Percentiles rank a stretch among this genome's conserved stretches.
These are phyloP conservation scores for Santalum album DNA, from an alignment of 164 flowering plant genomes.

Conservation along the genomic window DNA sequence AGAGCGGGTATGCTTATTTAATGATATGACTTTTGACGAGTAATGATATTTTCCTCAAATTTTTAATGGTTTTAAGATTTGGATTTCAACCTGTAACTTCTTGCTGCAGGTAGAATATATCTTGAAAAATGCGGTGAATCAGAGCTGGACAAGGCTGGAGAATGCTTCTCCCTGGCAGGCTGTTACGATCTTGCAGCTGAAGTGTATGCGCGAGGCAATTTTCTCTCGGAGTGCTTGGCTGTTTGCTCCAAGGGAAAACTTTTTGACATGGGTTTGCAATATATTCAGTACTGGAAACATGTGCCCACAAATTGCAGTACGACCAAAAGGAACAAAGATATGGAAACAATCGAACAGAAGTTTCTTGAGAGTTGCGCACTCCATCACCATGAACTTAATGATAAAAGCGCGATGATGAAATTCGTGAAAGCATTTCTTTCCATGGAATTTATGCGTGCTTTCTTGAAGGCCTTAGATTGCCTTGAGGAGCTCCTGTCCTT, in stretches of 20 bases:
- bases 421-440: conserved; percentile 19
- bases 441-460: conserved; percentile 14
- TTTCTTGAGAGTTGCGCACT: conserved; percentile 20
- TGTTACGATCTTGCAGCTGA: conserved; percentile 13
- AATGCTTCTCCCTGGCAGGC: conserved; percentile 10
- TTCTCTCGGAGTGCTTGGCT: conserved; percentile 14
- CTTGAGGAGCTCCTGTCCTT: conserved; percentile 41
- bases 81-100: conserved; percentile 26
- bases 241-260: conserved; percentile 16
- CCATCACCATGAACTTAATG: conserved; percentile 8
- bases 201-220: conserved; percentile 15
- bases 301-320: not conserved
- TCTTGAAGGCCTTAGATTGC: conserved; percentile 18
- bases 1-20: conserved; percentile 52
- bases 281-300: conserved; percentile 17
- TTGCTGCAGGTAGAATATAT: conserved; percentile 21
- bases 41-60: not conserved
- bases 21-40: no score
- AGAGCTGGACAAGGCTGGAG: conserved; percentile 14
- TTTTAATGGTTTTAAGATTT: not conserved
- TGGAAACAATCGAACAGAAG: conserved; percentile 9
- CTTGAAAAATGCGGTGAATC: conserved; percentile 14
- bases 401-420: conserved; percentile 21
- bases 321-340: conserved; percentile 6
- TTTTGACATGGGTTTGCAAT: conserved; percentile 19